Base-by-base conservation (phyloP, 768 basidiomycete genomes). In the Lenzites betulinus region DNA sequence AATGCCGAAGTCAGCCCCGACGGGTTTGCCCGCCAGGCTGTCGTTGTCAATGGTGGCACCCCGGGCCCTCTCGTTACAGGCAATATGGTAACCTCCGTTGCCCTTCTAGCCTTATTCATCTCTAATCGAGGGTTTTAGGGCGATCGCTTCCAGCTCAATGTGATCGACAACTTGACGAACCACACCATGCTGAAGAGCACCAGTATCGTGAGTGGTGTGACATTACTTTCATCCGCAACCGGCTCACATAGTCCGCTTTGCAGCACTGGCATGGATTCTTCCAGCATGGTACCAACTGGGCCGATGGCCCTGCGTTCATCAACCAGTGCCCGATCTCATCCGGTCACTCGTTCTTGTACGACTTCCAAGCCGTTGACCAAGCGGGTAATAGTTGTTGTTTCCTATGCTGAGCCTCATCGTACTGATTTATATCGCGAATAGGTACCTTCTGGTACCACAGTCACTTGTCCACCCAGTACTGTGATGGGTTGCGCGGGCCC, bases 191-290 rank as follows among this genome's bases (percentile, higher is more conserved):
- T 64, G 39, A 67, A 64, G 50, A 51, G 60, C 2, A 64, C 66
- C 20, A 64, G 60, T 22, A 62, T 67, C 23, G 66, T 67, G 22
- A 18, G 60, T 23, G 9, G 4, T 3, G 30, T 15, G 44, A 4
- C 41, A 15, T 22, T 25, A 30, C 2, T n/a, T 28, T 26, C 36
- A 15, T 20, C 12, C 13, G 8, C 22, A 15, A 16, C n/a, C 15
- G 38, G n/a, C n/a, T n/a, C n/a, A n/a, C n/a, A 28, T 42, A 13
- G 22, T 33, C 8, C 18, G 25, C 2, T 22, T 38, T 26, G 7
- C n/a, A 70, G 69, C 69, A 70, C 28, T 82, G 81, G 81, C 81
- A 82, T 53, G 81, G 81, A 3, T 44, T 82, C 20, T 78, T 77
- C 59, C 81, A 82, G 61, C 56, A 70, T 7, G 72, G 73, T 20